A percentile compares a stretch with the other conserved stretches of the same genome.
phyloP scores from a whole-genome alignment of 2,329 filamentous ascomycete genomes.

The Xylariaceae sp. region DNA sequence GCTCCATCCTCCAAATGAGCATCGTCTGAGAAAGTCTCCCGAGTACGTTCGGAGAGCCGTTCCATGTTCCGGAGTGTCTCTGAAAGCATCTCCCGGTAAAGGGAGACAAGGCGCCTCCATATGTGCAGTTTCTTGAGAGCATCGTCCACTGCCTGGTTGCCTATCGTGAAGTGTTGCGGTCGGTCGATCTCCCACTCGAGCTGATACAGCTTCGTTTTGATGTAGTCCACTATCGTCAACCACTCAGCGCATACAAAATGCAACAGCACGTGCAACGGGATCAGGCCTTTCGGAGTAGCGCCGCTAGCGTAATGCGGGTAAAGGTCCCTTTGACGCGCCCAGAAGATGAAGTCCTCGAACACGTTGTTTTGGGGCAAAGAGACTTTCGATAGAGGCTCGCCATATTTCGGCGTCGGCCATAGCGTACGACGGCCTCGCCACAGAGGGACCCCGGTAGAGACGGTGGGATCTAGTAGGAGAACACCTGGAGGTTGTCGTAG shows the following conservation, averaged over 20 bases:
- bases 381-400: background rate
- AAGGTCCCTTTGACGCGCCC: slow-evolving; percentile 17
- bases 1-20: background rate
- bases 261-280: slow-evolving; percentile 23
- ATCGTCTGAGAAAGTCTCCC: background rate
- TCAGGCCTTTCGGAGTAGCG: slow-evolving; percentile 1
- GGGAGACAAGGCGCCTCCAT: slow-evolving; percentile 24
- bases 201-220: slow-evolving; percentile 26
- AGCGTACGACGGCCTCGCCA: slow-evolving; percentile 26
- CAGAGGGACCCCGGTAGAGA: slow-evolving; percentile 16
- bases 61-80: slow-evolving; percentile 17
- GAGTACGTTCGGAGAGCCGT: slow-evolving; percentile 10
- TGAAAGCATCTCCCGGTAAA: slow-evolving; percentile 26
- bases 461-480: slow-evolving; percentile 15
- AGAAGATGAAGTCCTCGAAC: slow-evolving; percentile 26
- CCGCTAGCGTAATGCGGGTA: slow-evolving; percentile 6
- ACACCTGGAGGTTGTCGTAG: slow-evolving; percentile 4
- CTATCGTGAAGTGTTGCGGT: slow-evolving; percentile 18
- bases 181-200: slow-evolving; percentile 26
- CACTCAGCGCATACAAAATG: slow-evolving; percentile 25
- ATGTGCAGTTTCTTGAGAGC: slow-evolving; percentile 24
- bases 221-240: slow-evolving; percentile 25
- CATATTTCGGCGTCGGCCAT: slow-evolving; percentile 9
- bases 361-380: slow-evolving; percentile 11
- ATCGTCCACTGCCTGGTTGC: slow-evolving; percentile 16